Evolutionary conservation across 2,329 filamentous ascomycete genomes (phyloP).

Genomic region (Monosporascus sp.): DNA sequence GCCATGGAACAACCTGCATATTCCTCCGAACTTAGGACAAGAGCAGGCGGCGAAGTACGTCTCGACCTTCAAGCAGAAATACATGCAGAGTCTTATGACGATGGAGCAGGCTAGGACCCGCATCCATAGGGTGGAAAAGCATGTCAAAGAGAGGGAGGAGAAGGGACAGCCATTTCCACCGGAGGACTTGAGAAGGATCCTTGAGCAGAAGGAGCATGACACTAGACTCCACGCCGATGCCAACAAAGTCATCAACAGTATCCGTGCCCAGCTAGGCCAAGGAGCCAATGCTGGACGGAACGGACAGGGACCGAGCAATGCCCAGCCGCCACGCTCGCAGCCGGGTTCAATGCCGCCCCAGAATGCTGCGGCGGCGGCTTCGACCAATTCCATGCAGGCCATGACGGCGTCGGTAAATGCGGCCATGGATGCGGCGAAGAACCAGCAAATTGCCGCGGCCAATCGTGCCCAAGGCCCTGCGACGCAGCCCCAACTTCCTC

Average conservation of each 20-base stretch:
- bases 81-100: slow-evolving; percentile 15
- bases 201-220: slow-evolving; percentile 12
- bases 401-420: slow-evolving; percentile 27
- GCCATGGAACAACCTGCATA: slow-evolving; percentile 15
- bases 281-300: slow-evolving; percentile 2
- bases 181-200: slow-evolving; percentile 19
- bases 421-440: slow-evolving; percentile 28
- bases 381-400: slow-evolving; percentile 25
- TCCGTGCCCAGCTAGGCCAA: slow-evolving; percentile 17
- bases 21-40: slow-evolving; percentile 7
- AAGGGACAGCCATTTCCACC: slow-evolving; percentile 13
- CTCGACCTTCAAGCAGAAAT: slow-evolving; percentile 15
- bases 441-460: slow-evolving; percentile 21
- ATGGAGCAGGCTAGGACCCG: slow-evolving; percentile 21
- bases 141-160: slow-evolving; percentile 21
- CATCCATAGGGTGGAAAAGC: slow-evolving; percentile 11
- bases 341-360: slow-evolving; percentile 13
- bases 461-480: slow-evolving; percentile 11
- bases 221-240: slow-evolving; percentile 17
- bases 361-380: slow-evolving; percentile 11
- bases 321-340: slow-evolving; percentile 21
- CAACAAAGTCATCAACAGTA: slow-evolving; percentile 15
- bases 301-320: slow-evolving; percentile 8
- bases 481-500: slow-evolving; percentile 18
- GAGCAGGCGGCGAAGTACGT: slow-evolving; percentile 19